Percentiles rank a stretch among this genome's conserved stretches.
These are phyloP conservation scores for Botrytis squamosa DNA, from an alignment of 2,329 filamentous ascomycete genomes.

Conservation along the genomic window DNA sequence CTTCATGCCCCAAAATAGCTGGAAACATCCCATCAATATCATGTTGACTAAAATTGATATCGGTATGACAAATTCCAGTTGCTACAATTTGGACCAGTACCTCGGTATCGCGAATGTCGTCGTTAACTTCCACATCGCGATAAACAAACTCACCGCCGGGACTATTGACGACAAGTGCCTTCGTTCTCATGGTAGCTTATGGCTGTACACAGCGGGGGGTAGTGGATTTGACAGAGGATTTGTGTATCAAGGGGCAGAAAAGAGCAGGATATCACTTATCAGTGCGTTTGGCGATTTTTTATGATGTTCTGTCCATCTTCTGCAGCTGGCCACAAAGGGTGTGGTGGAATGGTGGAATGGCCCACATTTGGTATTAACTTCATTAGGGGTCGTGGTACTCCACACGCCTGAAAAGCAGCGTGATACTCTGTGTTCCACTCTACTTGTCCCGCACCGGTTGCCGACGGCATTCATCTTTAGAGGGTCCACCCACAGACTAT, in stretches of 20 bases:
- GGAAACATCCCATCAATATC: conserved; percentile 31
- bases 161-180: conserved; percentile 13
- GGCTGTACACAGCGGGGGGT: not conserved
- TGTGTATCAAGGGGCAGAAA: not conserved
- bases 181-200: conserved; percentile 1
- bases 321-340: not conserved
- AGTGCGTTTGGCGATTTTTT: not conserved
- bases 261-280: not conserved
- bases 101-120: conserved; percentile 33
- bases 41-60: conserved; percentile 28
- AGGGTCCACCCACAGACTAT: not conserved
- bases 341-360: not conserved
- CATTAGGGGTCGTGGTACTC: not conserved
- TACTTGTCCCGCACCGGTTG: not conserved
- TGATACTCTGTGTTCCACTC: conserved; percentile 1
- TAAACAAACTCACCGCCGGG: conserved; percentile 16
- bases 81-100: conserved; percentile 42
- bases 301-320: not conserved
- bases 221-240: not conserved
- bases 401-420: not conserved
- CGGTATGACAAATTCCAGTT: conserved; percentile 39
- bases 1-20: conserved; percentile 38
- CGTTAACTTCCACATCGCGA: conserved; percentile 22
- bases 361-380: conserved; percentile 3
- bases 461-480: not conserved